Evolutionary conservation across 192 early-diverging fungal species (phyloP).

Genomic region (Glomus cerebriforme): DNA sequence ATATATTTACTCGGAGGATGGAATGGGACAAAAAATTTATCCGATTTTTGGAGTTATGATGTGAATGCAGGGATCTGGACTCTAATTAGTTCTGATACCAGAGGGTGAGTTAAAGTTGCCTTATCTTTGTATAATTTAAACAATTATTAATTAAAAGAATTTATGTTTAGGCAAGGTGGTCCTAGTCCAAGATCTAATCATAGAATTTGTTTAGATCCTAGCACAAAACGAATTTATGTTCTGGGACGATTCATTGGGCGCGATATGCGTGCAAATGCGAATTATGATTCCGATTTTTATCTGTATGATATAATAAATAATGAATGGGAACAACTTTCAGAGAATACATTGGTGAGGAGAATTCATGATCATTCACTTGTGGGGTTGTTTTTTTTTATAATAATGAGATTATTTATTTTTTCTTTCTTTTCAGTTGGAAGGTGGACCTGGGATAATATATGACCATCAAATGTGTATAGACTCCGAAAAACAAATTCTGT

Average conservation of each 20-base stretch:
- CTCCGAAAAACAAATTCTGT: slow-evolving; percentile 63
- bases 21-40: slow-evolving; percentile 84
- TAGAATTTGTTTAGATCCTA: slow-evolving; percentile 88
- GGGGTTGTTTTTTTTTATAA: background rate
- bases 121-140: background rate
- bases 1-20: slow-evolving; percentile 95
- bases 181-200: slow-evolving; percentile 90
- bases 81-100: slow-evolving; percentile 76
- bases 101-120: slow-evolving; percentile 46
- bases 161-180: slow-evolving; percentile 69
- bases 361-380: background rate
- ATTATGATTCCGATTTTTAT: slow-evolving; percentile 87
- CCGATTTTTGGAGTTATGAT: slow-evolving; percentile 88
- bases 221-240: slow-evolving; percentile 70
- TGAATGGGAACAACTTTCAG: slow-evolving; percentile 74
- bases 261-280: slow-evolving; percentile 62
- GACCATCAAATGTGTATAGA: slow-evolving; percentile 96
- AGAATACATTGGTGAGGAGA: slow-evolving; percentile 70
- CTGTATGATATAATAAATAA: slow-evolving; percentile 69
- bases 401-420: background rate
- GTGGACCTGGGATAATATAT: slow-evolving; percentile 86
- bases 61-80: slow-evolving; percentile 67
- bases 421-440: slow-evolving; percentile 57
- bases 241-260: slow-evolving; percentile 90
- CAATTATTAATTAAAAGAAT: background rate